Base-by-base conservation (phyloP, 805 yeast species). In the Candida glaebosa region DNA sequence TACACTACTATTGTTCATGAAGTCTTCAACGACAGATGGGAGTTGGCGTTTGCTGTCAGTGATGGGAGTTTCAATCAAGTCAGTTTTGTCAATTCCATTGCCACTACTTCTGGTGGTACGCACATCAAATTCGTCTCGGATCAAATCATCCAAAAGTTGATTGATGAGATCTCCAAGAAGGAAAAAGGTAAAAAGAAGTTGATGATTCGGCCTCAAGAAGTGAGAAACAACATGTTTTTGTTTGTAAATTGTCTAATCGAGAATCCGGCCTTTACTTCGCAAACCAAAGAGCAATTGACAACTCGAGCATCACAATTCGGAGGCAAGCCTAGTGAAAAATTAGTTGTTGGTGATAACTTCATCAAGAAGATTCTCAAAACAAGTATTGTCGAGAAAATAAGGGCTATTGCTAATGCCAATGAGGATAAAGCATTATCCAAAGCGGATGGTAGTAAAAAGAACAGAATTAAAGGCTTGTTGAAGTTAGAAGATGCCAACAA, bases 251-350 rank as follows among this genome's bases (percentile, higher is more conserved):
- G 96, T 74, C 71, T 90, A 52, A 82, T 93, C 63, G 96, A 89
- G 58, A 93, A 93, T 53, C 99, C 99, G 0, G 95, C 98, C 0
- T 93, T 93, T 60, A 89, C 97, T 0, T 90, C 98, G 0, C 99
- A 93, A 67, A 93, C 99, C 0, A 93, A 93, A 57, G 99, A 93
- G 61, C 96, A 89, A 58, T 69, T 93, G 54, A 90, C 96, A 18
- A 88, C 98, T 0, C 82, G 93, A 58, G 81, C 82, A 0, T 73
- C 84, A 15, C 95, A 90, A 50, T 93, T 91, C 69, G 97, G 97
- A 19, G 87, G 96, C 7, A 71, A 84, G 69, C 50, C 60, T 10
- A 49, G 53, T 41, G 73, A 67, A 38, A 68, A 85, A 78, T 58
- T 75, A 19, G 81, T 75, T n/a, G 72, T 93, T 4, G 76, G 87